Percentiles rank a stretch among this genome's conserved stretches.
These are phyloP conservation scores for Cercospora zeina DNA, from an alignment of 2,329 filamentous ascomycete species.

Conservation along the genomic window DNA sequence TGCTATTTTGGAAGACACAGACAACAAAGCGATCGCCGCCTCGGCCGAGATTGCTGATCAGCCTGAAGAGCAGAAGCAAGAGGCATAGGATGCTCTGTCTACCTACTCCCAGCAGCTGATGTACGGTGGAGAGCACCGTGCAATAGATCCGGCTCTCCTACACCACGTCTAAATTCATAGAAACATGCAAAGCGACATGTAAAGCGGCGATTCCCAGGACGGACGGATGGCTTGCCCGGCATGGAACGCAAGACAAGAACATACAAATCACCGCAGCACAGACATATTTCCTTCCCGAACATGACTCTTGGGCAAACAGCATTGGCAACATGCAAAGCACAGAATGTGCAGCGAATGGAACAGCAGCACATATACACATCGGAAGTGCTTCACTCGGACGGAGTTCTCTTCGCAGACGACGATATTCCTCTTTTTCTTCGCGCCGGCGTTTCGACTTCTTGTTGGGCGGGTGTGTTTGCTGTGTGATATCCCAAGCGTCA, in stretches of 20 bases:
- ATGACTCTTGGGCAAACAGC: neutral
- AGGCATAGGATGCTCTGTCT: constrained; percentile 2
- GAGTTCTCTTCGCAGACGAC: neutral
- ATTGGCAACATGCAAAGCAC: neutral
- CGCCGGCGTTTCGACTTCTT: neutral
- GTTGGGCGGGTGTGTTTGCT: neutral
- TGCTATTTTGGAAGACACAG: neutral
- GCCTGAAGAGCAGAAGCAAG: constrained; percentile 17
- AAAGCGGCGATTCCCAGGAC: neutral
- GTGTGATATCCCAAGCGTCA: constrained; percentile 5
- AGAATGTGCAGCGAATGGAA: neutral
- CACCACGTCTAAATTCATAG: neutral
- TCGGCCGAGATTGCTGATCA: constrained; percentile 7
- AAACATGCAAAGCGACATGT: neutral
- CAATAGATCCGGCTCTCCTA: constrained; percentile 6
- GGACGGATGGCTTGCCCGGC: neutral
- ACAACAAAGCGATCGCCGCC: constrained; percentile 6
- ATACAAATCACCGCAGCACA: neutral
- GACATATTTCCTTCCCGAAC: neutral
- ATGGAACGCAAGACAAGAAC: neutral
- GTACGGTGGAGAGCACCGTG: neutral
- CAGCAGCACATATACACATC: neutral
- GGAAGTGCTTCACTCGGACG: neutral
- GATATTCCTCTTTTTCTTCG: neutral
- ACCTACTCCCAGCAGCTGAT: constrained; percentile 7